Conservation (phyloP, 495 filamentous ascomycete genomes). For the Aspergillus hancockii region DNA sequence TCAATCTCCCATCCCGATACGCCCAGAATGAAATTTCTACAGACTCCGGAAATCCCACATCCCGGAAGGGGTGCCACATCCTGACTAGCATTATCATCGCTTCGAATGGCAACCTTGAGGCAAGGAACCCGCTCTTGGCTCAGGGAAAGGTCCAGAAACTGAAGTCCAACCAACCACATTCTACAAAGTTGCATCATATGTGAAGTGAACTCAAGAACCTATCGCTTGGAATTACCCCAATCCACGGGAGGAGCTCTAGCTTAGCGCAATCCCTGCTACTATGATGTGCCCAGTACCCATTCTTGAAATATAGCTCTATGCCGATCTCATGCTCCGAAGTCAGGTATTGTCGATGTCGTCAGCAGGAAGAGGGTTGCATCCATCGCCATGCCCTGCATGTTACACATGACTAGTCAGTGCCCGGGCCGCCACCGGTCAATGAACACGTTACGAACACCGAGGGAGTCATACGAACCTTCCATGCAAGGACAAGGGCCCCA, state of each 20-base stretch:
- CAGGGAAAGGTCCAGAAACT: no score
- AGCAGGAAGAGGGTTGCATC: background rate
- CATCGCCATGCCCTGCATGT: background rate
- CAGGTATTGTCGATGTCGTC: background rate
- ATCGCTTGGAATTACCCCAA: no score
- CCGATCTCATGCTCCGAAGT: background rate
- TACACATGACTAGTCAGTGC: background rate
- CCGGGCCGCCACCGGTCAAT: background rate
- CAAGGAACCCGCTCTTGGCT: no score
- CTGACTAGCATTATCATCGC: no score
- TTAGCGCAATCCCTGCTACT: background rate
- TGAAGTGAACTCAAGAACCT: no score
- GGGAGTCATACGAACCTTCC: background rate
- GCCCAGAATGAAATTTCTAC: background rate
- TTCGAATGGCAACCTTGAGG: no score
- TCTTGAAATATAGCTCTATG: background rate
- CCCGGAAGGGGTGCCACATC: no score
- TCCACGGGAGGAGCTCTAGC: no score
- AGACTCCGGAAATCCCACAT: background rate
- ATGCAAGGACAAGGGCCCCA: background rate
- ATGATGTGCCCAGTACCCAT: background rate
- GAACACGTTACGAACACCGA: conserved; percentile 1
- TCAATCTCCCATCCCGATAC: background rate
- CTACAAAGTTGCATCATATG: no score
- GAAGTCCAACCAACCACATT: no score